These are phyloP conservation scores for Maudiozyma pseudohumilis DNA, from an alignment of 805 yeast genomes.

Conservation along the genomic window DNA sequence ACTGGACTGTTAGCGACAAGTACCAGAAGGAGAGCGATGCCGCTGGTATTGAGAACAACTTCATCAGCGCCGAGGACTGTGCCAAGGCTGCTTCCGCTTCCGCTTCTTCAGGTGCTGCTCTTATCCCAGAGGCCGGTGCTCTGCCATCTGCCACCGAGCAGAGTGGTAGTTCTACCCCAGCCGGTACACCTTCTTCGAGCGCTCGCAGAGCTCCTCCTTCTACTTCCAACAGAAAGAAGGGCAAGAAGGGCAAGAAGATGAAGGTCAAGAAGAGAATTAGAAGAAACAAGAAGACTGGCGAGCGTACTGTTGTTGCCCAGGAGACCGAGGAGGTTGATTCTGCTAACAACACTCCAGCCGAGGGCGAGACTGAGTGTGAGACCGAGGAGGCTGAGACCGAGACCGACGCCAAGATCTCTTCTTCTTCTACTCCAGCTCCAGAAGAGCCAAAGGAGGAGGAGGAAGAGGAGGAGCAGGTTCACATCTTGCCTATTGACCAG, in stretches of 20 bases:
- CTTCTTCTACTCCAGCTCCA: slow-evolving; percentile 14
- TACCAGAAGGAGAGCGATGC: slow-evolving; percentile 39
- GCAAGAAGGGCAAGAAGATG: slow-evolving; percentile 7
- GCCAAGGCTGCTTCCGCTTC: slow-evolving; percentile 14
- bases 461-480: slow-evolving; percentile 15
- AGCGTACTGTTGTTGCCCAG: slow-evolving; percentile 28
- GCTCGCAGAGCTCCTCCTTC: slow-evolving; percentile 5
- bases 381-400: slow-evolving; percentile 9
- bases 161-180: slow-evolving; percentile 40
- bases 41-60: slow-evolving; percentile 33
- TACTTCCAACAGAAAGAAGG: slow-evolving; percentile 8
- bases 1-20: slow-evolving; percentile 40
- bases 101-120: slow-evolving; percentile 30
- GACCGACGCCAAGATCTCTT: slow-evolving; percentile 8
- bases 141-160: slow-evolving; percentile 13
- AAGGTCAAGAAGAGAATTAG: slow-evolving; percentile 8
- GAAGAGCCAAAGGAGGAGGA: slow-evolving; percentile 6
- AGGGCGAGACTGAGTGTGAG: slow-evolving; percentile 10
- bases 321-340: slow-evolving; percentile 2
- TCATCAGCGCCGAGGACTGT: slow-evolving; percentile 13
- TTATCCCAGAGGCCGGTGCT: slow-evolving; percentile 42
- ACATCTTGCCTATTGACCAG: slow-evolving; percentile 37
- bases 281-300: slow-evolving; percentile 32
- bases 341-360: slow-evolving; percentile 1
- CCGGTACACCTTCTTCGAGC: slow-evolving; percentile 33